Percentiles rank a stretch among this genome's conserved stretches.
Evolutionary conservation across 2,329 filamentous ascomycete genomes (phyloP).

Genomic region (Pseudocercospora pini-densiflorae): DNA sequence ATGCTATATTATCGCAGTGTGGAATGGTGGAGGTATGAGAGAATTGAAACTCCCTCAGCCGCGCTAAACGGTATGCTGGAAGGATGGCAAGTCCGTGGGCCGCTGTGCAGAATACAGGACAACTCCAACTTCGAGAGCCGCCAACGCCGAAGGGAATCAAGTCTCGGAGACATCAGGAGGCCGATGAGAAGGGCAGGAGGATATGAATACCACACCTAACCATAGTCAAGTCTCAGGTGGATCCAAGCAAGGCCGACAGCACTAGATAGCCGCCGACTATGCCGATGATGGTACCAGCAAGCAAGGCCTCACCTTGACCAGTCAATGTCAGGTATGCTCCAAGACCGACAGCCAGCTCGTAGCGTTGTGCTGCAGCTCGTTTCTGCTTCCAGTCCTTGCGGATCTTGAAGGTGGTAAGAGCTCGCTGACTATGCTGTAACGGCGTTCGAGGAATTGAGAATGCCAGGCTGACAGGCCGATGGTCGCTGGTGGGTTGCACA

Average conservation of each 20-base stretch:
- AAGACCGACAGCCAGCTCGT: conserved; percentile 65
- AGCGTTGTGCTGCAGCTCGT: conserved; percentile 58
- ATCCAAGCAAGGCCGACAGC: conserved; percentile 17
- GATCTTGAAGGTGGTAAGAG: conserved; percentile 25
- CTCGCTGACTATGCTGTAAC: conserved; percentile 25
- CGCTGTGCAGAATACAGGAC: too few species aligned
- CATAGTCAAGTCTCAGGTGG: not conserved
- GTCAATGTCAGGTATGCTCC: conserved; percentile 59
- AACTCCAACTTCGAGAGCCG: not conserved
- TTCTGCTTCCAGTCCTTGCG: conserved; percentile 58
- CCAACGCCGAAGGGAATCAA: not conserved
- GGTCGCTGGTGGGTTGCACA: conserved; percentile 81
- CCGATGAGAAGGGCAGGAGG: not conserved
- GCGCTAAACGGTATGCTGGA: too few species aligned
- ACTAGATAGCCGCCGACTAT: conserved; percentile 38
- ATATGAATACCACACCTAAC: not conserved
- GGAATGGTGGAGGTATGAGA: too few species aligned
- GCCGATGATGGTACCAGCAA: conserved; percentile 38
- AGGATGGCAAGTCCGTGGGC: too few species aligned
- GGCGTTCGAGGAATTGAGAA: conserved; percentile 62
- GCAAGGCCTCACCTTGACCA: conserved; percentile 50
- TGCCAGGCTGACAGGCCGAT: conserved; percentile 79
- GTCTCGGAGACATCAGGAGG: not conserved
- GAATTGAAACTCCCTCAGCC: too few species aligned
- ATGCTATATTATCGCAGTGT: too few species aligned